Evolutionary conservation across 108 stramenopile genomes (phyloP), one percentile per base, ranked within the genome.

Genomic region (Cyclostephanos tholiformis): DNA sequence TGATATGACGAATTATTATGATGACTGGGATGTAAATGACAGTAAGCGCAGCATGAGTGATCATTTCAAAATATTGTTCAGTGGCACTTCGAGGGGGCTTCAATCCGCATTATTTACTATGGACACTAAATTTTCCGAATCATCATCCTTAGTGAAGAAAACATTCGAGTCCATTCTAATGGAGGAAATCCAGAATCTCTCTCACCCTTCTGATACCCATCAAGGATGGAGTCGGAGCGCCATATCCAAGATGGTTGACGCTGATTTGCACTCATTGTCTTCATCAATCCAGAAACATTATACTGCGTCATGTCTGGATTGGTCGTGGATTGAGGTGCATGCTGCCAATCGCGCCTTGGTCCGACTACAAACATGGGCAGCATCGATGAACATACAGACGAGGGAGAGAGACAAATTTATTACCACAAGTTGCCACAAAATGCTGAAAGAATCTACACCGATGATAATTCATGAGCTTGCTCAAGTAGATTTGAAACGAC

Each of bases 161-260:
- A 43, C 0, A 19, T 67, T 71, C n/a, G 77, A 71, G 41, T 66
- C 70, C 2, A 60, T 79, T 20, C 30, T 79, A 71, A 55, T 53
- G 57, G 39, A 72, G 44, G 69, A 71, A 49, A 36, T 79, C 27
- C 48, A 32, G 17, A 49, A 48, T 23, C 30, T 11, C 16, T 2
- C 32, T 60, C n/a, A 12, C 19, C 27, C 27, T 17, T 60, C 30
- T 16, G n/a, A 0, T 32, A 60, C 59, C 16, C 59, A 60, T 16
- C 59, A 60, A 17, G 59, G 32, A 29, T 35, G 35, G 30, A 36
- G 59, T n/a, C 38, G 59, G 14, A 46, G 16, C 14, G 44, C 44
- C 44, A 46, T 14, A 17, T 46, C 44, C 3, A 46, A 46, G 14
- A 46, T 46, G 44, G 14, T 17, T 14, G 44, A 46, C 44, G 30